Base-by-base conservation (phyloP, 2,329 filamentous ascomycete species). In the Colletotrichum sp. region DNA sequence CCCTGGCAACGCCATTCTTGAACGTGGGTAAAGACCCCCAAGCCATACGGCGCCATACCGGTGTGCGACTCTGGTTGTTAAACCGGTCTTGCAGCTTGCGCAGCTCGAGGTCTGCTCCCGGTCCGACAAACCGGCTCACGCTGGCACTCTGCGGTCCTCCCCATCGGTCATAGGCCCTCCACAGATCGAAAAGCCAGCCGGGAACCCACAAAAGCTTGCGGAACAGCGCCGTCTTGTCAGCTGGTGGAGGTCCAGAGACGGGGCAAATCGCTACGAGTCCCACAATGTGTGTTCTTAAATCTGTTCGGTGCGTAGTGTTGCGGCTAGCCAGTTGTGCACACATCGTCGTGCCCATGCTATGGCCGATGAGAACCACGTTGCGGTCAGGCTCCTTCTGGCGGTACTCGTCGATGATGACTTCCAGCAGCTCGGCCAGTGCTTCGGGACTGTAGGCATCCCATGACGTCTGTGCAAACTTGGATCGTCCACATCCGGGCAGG, bases 281-380 rank as follows among this genome's bases (percentile, higher is more conserved):
- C 63, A 93, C 85, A n/a, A 98, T 90, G 80, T 94, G 88, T 12
- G 92, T 84, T 36, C 90, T 87, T n/a, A 95, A 80, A 2, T 86
- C 82, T 30, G 87, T 87, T 26, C 84, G 86, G 74, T 92, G 86
- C 2, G 89, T 84, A 3, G 77, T 82, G 79, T 84, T 87, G 75
- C 77, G 86, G 79, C 78, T 89, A 12, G 95, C 93, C 67, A 99
- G 87, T 18, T 93, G 86, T 30, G 94, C 93, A 7, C 93, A 92
- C 24, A 98, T 87, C 5, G 94, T 94, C 74, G 94, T 96, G 8
- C 97, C 97, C 91, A 98, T 94, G 82, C 95, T 98, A 82, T 99
- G 97, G 2, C 93, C 95, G 75, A 99, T 91, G 34, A 98, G 84
- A 24, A 98, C 90, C 16, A 98, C 90, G 5, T 92, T 91, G 83